Evolutionary conservation across 1,139 yeast species (phyloP), one percentile per base, ranked within the genome.

Genomic region (Schwanniomyces etchellsii): DNA sequence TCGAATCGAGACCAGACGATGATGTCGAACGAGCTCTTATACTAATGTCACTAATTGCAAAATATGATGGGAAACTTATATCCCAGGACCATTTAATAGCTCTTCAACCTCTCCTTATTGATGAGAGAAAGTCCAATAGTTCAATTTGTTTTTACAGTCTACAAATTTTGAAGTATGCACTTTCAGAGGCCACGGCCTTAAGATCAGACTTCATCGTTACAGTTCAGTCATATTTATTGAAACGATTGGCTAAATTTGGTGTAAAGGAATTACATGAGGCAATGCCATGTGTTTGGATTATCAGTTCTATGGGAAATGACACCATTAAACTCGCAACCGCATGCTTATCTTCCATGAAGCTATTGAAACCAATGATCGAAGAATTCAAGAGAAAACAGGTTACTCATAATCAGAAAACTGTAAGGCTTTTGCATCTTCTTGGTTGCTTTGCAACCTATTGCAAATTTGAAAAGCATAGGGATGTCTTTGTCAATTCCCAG

Each of bases 381-480:
- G 30, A 31, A 36, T 41, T 31, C 38, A 48, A 28, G 40, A 51
- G 33, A 22, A 46, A 44, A 5, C 38, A 45, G 0, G 34, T 35
- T 14, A 38, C 39, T 3, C 42, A 54, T 4, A 80, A 74, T 31
- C 59, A 67, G 1, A 76, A 71, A 40, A 43, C 79, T 3, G 64
- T 65, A n/a, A 67, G 81, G 38, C 52, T 85, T 5, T 49, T 85
- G 1, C 74, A 74, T 43, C 54, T 85, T 14, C 48, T 83, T 7
- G 88, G 95, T 0, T 70, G 73, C 30, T 74, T 85, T 54, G 93
- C 89, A 0, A 64, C 80, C 30, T 72, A 71, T 42, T 81, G 91
- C 43, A 60, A 72, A 13, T 66, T 84, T 34, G 81, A 77, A 34
- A 50, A 48, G 2, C 54, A 65, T 33, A 54, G 70, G 20, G 56